Percentiles rank a stretch among this genome's conserved stretches.
Conservation (phyloP, 2,329 filamentous ascomycete genomes). For the Arthrobotrys iridis region DNA sequence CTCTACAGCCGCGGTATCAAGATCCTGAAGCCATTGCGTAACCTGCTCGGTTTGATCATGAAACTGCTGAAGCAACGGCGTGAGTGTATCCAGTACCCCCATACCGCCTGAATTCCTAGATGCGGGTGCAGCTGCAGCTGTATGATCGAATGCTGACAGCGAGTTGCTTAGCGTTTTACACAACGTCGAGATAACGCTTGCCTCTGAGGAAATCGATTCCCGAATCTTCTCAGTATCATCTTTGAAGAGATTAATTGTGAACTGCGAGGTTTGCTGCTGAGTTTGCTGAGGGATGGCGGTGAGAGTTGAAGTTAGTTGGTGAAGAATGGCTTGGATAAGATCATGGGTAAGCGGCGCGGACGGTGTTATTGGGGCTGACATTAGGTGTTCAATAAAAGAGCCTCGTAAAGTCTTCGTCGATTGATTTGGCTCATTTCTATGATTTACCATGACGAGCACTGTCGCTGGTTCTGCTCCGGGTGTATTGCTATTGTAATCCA, state of each 20-base stretch:
- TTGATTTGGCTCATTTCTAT: not conserved
- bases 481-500: conserved; percentile 8
- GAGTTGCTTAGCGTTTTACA: conserved; percentile 33
- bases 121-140: not conserved
- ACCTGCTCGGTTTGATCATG: conserved; percentile 42
- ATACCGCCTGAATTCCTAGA: not conserved
- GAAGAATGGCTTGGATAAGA: conserved; percentile 37
- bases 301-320: conserved; percentile 27
- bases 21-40: conserved; percentile 40
- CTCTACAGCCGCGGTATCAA: conserved; percentile 37
- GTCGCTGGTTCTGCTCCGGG: not conserved
- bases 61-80: conserved; percentile 34
- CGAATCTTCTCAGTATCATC: conserved; percentile 40
- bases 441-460: conserved; percentile 37
- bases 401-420: conserved; percentile 10
- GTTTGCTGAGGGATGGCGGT: conserved; percentile 24
- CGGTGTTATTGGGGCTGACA: not conserved
- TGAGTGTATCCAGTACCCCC: not conserved
- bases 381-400: conserved; percentile 41
- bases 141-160: conserved; percentile 31
- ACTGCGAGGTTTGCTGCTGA: conserved; percentile 29
- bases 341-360: conserved; percentile 19
- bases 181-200: conserved; percentile 26
- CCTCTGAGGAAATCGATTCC: conserved; percentile 28
- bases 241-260: conserved; percentile 50